Evolutionary conservation across 768 basidiomycete species (phyloP).

Genomic region (Hygrophorus pudorinus): DNA sequence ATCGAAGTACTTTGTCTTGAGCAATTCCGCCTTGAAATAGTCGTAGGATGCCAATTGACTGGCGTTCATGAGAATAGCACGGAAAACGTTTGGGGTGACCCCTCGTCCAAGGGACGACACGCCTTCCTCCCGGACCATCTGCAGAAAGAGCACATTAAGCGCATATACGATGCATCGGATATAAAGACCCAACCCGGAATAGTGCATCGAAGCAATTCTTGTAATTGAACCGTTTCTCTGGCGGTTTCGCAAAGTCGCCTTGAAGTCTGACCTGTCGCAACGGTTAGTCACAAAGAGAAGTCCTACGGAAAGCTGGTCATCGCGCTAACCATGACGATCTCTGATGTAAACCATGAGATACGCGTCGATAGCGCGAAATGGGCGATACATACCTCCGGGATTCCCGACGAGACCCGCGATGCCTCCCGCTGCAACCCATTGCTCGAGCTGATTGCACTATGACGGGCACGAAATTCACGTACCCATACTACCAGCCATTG

Average conservation of each 20-base stretch:
- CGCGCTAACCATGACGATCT: conserved; percentile 57
- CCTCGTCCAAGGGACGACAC: conserved; percentile 66
- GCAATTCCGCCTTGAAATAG: conserved; percentile 79
- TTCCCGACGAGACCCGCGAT: conserved; percentile 87
- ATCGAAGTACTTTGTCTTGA: conserved; percentile 60
- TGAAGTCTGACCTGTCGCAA: conserved; percentile 55
- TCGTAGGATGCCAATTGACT: conserved; percentile 92
- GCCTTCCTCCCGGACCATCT: conserved; percentile 90
- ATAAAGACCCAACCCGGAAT: conserved; percentile 48
- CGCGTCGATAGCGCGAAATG: background rate
- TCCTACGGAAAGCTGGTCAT: background rate
- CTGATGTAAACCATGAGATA: conserved; percentile 20
- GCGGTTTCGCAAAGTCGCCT: conserved; percentile 83
- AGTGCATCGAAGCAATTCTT: conserved; percentile 85
- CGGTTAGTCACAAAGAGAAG: background rate
- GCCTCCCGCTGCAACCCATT: conserved; percentile 49
- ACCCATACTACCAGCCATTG: conserved; percentile 81
- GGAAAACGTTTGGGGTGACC: conserved; percentile 75
- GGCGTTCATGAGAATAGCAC: conserved; percentile 84
- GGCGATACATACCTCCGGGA: conserved; percentile 51
- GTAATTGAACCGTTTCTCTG: conserved; percentile 84
- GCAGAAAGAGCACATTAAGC: conserved; percentile 3
- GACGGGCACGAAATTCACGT: conserved; percentile 19
- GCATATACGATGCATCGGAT: background rate
- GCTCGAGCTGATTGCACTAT: conserved; percentile 1